These are phyloP conservation scores for Hansenula lynferdii DNA, from an alignment of 1,139 yeast species.

Conservation along the genomic window DNA sequence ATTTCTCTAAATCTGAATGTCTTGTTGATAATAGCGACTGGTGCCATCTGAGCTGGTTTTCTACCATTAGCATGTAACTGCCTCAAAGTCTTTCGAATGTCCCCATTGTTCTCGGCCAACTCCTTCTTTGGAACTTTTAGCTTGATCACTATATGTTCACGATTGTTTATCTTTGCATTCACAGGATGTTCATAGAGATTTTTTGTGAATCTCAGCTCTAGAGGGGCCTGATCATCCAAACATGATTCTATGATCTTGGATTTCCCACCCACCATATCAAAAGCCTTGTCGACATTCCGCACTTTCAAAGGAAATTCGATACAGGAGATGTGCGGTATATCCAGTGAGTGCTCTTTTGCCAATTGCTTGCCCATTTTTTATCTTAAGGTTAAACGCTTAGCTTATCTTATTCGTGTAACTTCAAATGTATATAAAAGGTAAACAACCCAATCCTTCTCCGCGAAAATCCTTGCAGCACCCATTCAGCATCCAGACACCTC, in stretches of 20 bases:
- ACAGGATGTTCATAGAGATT: slow-evolving; percentile 86
- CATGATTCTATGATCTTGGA: slow-evolving; percentile 33
- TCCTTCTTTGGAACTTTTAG: slow-evolving; percentile 64
- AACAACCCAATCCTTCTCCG: too few species aligned
- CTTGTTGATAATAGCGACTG: slow-evolving; percentile 65
- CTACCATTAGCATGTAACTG: slow-evolving; percentile 15
- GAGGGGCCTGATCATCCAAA: slow-evolving; percentile 32
- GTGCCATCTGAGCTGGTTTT: slow-evolving; percentile 40
- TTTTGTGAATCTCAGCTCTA: slow-evolving; percentile 62
- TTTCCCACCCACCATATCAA: slow-evolving; percentile 75
- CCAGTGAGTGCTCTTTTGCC: slow-evolving; percentile 56
- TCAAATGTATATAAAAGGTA: too few species aligned
- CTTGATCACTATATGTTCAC: slow-evolving; percentile 64
- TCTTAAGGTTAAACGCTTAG: neutral
- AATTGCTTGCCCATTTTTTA: slow-evolving; percentile 4
- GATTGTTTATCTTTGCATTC: slow-evolving; percentile 39
- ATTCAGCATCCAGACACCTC: too few species aligned
- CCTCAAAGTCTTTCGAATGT: slow-evolving; percentile 48
- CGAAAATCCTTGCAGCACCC: too few species aligned
- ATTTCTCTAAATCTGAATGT: slow-evolving; percentile 79
- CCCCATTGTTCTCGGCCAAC: slow-evolving; percentile 40
- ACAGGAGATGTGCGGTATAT: slow-evolving; percentile 69
- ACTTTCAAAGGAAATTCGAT: slow-evolving; percentile 82
- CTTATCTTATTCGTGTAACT: too few species aligned
- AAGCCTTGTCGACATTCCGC: slow-evolving; percentile 55